Evolutionary conservation across 1,284 basidiomycete species (phyloP).

Genomic region (Microbotryomycetes sp.): DNA sequence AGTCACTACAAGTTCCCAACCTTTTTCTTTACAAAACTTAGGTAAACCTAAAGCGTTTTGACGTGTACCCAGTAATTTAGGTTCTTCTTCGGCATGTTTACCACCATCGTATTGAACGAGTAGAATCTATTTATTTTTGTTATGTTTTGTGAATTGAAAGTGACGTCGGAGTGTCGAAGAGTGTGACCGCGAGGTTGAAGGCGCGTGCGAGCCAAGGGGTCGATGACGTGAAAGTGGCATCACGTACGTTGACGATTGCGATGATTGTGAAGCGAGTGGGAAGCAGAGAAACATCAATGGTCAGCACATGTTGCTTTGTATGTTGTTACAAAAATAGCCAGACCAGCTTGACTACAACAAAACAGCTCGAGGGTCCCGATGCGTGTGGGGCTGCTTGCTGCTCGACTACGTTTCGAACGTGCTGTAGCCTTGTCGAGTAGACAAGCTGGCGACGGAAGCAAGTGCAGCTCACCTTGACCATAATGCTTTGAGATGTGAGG

Average conservation of each 20-base stretch:
- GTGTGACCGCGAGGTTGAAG: background rate
- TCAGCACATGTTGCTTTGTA: too few species aligned
- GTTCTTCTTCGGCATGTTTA: constrained; percentile 67
- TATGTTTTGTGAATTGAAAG: background rate
- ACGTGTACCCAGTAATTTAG: constrained; percentile 77
- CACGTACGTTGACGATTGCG: too few species aligned
- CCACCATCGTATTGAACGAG: constrained; percentile 45
- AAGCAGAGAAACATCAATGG: too few species aligned
- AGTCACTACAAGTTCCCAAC: constrained; percentile 68
- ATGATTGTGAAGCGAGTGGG: too few species aligned
- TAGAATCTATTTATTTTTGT: constrained; percentile 18
- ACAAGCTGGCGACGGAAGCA: background rate
- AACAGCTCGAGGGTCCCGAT: too few species aligned
- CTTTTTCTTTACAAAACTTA: constrained; percentile 51
- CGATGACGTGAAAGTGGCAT: background rate
- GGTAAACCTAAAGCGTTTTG: constrained; percentile 59
- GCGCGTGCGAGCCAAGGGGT: background rate
- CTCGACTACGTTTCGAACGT: too few species aligned
- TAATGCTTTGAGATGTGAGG: background rate
- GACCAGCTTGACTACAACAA: too few species aligned
- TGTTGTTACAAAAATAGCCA: too few species aligned
- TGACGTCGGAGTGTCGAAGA: background rate
- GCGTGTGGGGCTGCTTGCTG: too few species aligned
- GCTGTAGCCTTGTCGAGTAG: background rate
- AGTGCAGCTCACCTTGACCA: constrained; percentile 8